Evolutionary conservation across 2,329 filamentous ascomycete species (phyloP).

Genomic region (Ascochyta koolunga): DNA sequence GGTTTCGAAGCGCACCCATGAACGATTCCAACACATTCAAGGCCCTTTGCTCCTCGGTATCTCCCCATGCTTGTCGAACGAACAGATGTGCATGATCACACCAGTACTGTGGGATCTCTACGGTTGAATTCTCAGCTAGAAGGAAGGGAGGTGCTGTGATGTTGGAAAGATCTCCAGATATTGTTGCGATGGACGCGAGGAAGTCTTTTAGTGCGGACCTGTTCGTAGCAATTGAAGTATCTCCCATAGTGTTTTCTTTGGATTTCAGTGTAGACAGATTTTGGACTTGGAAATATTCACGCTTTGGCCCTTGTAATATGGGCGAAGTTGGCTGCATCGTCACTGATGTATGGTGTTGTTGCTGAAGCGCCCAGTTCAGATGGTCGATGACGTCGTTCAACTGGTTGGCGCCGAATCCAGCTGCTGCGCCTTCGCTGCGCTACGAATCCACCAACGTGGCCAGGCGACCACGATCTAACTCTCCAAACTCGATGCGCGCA

Average conservation of each 20-base stretch:
- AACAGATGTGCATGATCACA: constrained; percentile 55
- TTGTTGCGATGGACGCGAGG: constrained; percentile 50
- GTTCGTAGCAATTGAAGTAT: constrained; percentile 32
- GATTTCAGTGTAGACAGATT: background rate
- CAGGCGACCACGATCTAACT: constrained; percentile 3
- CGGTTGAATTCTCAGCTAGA: constrained; percentile 53
- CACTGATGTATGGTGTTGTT: constrained; percentile 5
- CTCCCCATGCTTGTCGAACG: constrained; percentile 51
- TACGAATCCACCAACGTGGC: background rate
- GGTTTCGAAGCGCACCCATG: constrained; percentile 53
- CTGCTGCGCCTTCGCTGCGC: constrained; percentile 12
- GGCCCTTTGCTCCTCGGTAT: constrained; percentile 49
- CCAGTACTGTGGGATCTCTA: constrained; percentile 56
- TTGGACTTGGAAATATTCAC: background rate
- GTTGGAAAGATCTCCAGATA: constrained; percentile 54
- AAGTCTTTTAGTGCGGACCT: constrained; percentile 44
- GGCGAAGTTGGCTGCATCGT: background rate
- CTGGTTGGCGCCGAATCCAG: background rate
- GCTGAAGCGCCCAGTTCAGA: background rate
- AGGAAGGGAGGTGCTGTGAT: constrained; percentile 57
- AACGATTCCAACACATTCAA: constrained; percentile 59
- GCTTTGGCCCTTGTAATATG: background rate
- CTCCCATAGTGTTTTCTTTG: constrained; percentile 16
- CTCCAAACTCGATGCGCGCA: background rate
- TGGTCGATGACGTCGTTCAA: constrained; percentile 13